A percentile compares a stretch with the other conserved stretches of the same genome.
These are phyloP conservation scores for Chlorella variabilis DNA, from an alignment of 163 green algal genomes.

Conservation along the genomic window DNA sequence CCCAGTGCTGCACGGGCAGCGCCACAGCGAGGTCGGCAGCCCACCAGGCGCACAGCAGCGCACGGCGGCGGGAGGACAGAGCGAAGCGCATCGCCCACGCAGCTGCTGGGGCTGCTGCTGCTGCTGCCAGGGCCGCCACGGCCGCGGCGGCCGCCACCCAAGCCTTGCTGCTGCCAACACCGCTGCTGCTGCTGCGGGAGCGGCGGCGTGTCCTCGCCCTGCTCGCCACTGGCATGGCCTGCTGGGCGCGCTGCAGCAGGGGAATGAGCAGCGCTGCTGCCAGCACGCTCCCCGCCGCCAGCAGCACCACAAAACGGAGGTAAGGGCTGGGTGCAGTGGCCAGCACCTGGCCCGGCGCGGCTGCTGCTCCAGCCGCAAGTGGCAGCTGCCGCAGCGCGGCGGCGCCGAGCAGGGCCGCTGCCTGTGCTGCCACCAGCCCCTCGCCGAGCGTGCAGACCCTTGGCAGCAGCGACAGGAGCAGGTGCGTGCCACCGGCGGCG, in stretches of 20 bases:
- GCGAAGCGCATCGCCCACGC: constrained; percentile 47
- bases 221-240: neutral
- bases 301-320: constrained; percentile 4
- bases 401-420: constrained; percentile 35
- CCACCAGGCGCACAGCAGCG: constrained; percentile 51
- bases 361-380: neutral
- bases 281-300: constrained; percentile 12
- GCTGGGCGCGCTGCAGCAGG: constrained; percentile 19
- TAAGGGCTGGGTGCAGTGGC: no score
- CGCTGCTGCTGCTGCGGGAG: no score
- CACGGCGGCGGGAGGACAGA: constrained; percentile 8
- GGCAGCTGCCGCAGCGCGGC: constrained; percentile 5
- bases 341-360: no score
- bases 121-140: neutral
- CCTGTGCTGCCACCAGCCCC: constrained; percentile 48
- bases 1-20: constrained; percentile 51
- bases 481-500: neutral
- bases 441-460: constrained; percentile 39
- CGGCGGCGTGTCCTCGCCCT: neutral
- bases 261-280: neutral
- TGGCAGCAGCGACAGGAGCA: neutral
- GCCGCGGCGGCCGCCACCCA: neutral
- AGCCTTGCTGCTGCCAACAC: neutral
- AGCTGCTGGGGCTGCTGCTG: constrained; percentile 22
- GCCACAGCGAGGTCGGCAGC: constrained; percentile 24